Base-by-base conservation (phyloP, 2,329 filamentous ascomycete species). In the Scytalidium sp. region DNA sequence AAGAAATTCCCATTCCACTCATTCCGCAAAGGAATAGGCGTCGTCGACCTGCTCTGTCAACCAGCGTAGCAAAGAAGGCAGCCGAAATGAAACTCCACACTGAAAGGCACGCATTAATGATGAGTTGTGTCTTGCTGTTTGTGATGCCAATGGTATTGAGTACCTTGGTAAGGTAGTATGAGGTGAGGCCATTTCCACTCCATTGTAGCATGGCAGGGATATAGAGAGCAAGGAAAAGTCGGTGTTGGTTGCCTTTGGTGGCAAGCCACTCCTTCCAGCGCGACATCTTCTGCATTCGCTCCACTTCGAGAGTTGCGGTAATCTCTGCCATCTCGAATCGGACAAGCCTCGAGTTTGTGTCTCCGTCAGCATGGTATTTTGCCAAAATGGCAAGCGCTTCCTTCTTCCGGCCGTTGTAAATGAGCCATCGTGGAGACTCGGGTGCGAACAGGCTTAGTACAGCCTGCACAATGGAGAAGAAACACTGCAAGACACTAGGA, bases 331-430 rank as follows among this genome's bases (percentile, higher is more conserved):
- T 64, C 49, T 41, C 50, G 44, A 52, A 68, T 50, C 43, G 64
- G 62, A 49, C 63, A 54, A 45, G 64, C 63, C 46, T 68, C 75
- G 42, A 72, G 72, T 36, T 74, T 69, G 70, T 70, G 56, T 80
- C 73, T 1, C 79, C 81, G 46, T 84, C 67, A 21, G 74, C 72
- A 55, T 82, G 83, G 56, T 79, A 81, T 51, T 75, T 76, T 9
- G 75, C 72, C 50, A 87, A 71, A 3, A 78, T 75, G 3, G 70
- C 65, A 17, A 76, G 66, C 0, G 78, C 80, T 54, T 83, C 72
- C 19, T 81, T 78, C 11, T 75, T 70, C 8, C 77, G 75, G 51
- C 79, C 76, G 46, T 80, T 72, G 47, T 74, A 72, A 51, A 79
- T 78, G n/a, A 81, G 65, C 57, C 57, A 60, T 25, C 57, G 49